A percentile compares a stretch with the other conserved stretches of the same genome.
Conservation (phyloP, 257 asterid genomes). For the Coffea eugenioides region DNA sequence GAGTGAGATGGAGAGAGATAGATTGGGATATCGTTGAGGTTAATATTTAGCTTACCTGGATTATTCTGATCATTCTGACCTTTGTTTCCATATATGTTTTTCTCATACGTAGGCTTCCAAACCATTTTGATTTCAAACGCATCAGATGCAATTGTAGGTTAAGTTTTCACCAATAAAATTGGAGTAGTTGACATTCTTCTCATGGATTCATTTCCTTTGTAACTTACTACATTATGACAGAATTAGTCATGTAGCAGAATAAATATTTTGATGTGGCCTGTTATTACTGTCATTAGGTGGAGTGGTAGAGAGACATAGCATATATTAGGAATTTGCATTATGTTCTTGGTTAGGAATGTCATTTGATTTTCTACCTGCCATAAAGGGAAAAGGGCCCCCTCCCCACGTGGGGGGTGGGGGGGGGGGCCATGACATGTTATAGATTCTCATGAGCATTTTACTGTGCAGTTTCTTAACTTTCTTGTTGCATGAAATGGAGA, state of each 20-base stretch:
- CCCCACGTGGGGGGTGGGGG: too few relatives aligned
- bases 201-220: not conserved
- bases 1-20: not conserved
- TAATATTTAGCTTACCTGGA: not conserved
- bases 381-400: not conserved
- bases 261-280: not conserved
- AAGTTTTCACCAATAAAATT: not conserved
- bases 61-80: not conserved
- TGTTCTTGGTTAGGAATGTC: not conserved
- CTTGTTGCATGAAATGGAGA: not conserved
- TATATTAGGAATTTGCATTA: not conserved
- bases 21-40: not conserved
- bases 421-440: not conserved
- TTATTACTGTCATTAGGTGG: not conserved
- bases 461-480: not conserved
- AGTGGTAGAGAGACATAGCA: not conserved
- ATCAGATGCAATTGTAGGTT: too few relatives aligned
- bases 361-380: not conserved
- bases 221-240: not conserved
- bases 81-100: not conserved
- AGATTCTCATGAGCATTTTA: too few relatives aligned
- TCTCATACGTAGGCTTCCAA: not conserved
- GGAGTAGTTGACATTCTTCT: not conserved
- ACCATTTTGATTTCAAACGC: not conserved
- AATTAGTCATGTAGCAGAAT: not conserved